Percentiles rank a stretch among this genome's conserved stretches.
Conservation (phyloP, 441 rosid genomes). For the Brassica balearica region DNA sequence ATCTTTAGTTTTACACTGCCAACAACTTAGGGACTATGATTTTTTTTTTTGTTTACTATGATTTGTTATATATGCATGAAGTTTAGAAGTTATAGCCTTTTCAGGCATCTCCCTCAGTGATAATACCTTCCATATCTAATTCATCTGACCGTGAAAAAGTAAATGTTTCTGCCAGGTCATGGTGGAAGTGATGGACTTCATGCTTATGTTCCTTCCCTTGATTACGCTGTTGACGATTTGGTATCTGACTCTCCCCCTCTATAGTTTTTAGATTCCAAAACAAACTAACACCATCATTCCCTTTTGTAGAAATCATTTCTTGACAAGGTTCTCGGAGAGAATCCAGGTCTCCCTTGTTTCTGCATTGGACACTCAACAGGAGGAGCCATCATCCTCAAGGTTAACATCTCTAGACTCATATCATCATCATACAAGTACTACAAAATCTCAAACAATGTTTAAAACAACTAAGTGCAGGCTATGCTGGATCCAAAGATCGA, state of each 20-base stretch:
- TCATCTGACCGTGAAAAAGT: neutral
- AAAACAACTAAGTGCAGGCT: slow-evolving; percentile 52
- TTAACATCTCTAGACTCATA: slow-evolving; percentile 27
- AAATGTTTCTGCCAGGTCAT: slow-evolving; percentile 56
- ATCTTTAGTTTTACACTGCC: slow-evolving; percentile 39
- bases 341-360: slow-evolving; percentile 82
- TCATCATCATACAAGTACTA: neutral
- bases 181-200: slow-evolving; percentile 97
- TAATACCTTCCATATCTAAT: neutral
- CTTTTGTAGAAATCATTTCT: slow-evolving; percentile 65
- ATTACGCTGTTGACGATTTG: slow-evolving; percentile 74
- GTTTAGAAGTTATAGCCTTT: neutral
- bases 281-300: neutral
- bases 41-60: neutral
- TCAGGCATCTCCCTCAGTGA: neutral
- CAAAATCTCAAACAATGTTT: neutral
- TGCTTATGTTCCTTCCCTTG: slow-evolving; percentile 83
- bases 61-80: slow-evolving; percentile 2
- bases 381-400: slow-evolving; percentile 85
- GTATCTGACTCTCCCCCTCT: slow-evolving; percentile 45
- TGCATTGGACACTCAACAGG: slow-evolving; percentile 96
- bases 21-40: slow-evolving; percentile 25
- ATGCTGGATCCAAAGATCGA: slow-evolving; percentile 77
- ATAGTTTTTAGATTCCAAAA: neutral
- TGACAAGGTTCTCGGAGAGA: slow-evolving; percentile 66